A percentile compares a stretch with the other conserved stretches of the same genome.
phyloP scores from a whole-genome alignment of 2,329 filamentous ascomycete species.

The Ophiobolus disseminans region DNA sequence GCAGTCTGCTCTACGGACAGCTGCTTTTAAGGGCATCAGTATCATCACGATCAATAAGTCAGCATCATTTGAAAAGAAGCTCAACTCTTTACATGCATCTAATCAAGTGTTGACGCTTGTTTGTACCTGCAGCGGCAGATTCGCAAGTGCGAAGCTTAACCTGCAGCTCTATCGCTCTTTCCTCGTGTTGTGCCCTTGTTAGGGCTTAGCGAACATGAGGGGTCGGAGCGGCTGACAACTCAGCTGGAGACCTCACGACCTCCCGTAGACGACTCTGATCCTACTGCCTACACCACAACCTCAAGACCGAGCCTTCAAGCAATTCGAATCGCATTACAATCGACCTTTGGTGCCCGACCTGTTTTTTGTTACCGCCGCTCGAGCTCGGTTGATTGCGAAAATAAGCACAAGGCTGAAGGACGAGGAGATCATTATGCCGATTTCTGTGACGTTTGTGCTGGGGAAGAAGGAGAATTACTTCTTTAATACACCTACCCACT shows the following conservation, averaged over 20 bases:
- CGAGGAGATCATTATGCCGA: constrained; percentile 26
- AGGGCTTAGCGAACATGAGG: constrained; percentile 25
- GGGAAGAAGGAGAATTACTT: constrained; percentile 40
- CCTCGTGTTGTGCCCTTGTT: constrained; percentile 6
- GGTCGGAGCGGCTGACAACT: constrained; percentile 6
- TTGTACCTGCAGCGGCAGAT: constrained; percentile 15
- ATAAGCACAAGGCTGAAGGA: background rate
- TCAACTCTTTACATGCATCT: too few relatives aligned
- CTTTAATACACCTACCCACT: constrained; percentile 44
- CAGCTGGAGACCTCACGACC: background rate
- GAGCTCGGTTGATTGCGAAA: too few relatives aligned
- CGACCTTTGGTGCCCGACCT: too few relatives aligned
- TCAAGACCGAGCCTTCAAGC: too few relatives aligned
- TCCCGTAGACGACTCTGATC: too few relatives aligned
- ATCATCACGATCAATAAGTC: background rate
- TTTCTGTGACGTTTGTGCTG: constrained; percentile 37
- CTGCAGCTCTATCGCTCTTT: background rate
- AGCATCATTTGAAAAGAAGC: background rate
- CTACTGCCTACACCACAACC: too few relatives aligned
- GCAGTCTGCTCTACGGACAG: constrained; percentile 18
- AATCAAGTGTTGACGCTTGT: background rate
- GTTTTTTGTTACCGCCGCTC: too few relatives aligned
- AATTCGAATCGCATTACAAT: too few relatives aligned
- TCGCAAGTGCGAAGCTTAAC: constrained; percentile 4
- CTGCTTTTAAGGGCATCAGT: constrained; percentile 3